Conservation (phyloP, 257 asterid species). For the Vinca minor region DNA sequence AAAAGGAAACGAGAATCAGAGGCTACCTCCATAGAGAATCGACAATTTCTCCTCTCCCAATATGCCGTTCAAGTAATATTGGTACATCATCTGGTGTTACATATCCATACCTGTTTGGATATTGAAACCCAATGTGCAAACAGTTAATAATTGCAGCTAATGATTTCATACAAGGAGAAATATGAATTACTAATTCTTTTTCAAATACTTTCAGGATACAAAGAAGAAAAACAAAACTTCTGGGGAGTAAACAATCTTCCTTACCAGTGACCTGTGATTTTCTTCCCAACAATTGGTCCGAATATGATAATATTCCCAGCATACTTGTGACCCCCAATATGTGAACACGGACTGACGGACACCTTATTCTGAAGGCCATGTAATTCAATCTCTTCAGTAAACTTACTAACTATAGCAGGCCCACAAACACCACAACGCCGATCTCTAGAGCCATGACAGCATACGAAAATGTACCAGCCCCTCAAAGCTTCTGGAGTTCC, state of each 20-base stretch:
- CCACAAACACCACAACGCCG: slow-evolving; percentile 85
- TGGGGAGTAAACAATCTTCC: slow-evolving; percentile 15
- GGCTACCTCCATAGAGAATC: slow-evolving; percentile 80
- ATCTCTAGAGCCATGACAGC: slow-evolving; percentile 90
- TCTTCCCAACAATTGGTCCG: slow-evolving; percentile 53
- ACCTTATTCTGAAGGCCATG: slow-evolving; percentile 65
- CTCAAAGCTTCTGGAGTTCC: slow-evolving; percentile 82
- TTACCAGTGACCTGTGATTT: slow-evolving; percentile 87
- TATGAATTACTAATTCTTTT: not conserved
- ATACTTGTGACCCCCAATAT: slow-evolving; percentile 85
- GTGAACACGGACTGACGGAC: slow-evolving; percentile 84
- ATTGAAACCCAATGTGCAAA: slow-evolving; percentile 13
- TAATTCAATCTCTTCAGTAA: slow-evolving; percentile 57
- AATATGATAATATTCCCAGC: slow-evolving; percentile 83
- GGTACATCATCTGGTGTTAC: slow-evolving; percentile 89
- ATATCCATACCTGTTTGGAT: slow-evolving; percentile 71
- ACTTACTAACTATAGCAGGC: slow-evolving; percentile 56
- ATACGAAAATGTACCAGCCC: slow-evolving; percentile 91
- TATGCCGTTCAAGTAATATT: slow-evolving; percentile 70
- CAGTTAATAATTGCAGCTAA: not conserved
- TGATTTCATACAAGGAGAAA: slow-evolving; percentile 10
- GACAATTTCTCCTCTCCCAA: slow-evolving; percentile 68
- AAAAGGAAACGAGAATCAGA: not conserved
- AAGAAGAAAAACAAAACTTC: slow-evolving; percentile 4
- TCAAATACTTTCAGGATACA: not conserved